Percentiles rank a stretch among this genome's conserved stretches.
Conservation (phyloP, 148 eudicot genomes). For the Rhododendron molle region DNA sequence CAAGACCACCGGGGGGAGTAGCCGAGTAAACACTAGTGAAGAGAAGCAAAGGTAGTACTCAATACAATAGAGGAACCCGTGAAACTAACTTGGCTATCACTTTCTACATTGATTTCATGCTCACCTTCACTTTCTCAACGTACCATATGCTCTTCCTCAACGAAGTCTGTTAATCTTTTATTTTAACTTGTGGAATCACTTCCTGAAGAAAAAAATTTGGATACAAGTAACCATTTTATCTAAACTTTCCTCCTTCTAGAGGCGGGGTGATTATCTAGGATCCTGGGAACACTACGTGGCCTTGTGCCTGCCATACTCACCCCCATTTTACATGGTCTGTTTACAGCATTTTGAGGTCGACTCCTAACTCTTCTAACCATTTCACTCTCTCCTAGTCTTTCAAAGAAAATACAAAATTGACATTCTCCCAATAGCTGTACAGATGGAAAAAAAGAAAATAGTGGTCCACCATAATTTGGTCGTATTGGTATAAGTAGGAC, state of each 20-base stretch:
- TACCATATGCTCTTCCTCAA: not conserved
- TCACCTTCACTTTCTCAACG: not conserved
- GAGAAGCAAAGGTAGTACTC: slow-evolving; percentile 7
- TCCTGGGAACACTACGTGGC: not conserved
- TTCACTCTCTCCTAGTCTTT: not conserved
- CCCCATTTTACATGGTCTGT: not conserved
- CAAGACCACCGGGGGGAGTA: slow-evolving; percentile 13
- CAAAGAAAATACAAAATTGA: not conserved
- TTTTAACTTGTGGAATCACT: not conserved
- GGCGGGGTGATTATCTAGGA: not conserved
- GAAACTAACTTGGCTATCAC: not conserved
- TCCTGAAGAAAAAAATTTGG: not conserved
- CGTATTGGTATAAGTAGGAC: not conserved
- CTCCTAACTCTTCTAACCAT: not conserved
- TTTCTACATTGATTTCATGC: not conserved
- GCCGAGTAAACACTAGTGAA: slow-evolving; percentile 7
- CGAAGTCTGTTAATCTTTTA: not conserved
- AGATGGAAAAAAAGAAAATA: not conserved
- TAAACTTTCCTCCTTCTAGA: not conserved
- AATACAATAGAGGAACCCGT: not conserved
- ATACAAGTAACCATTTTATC: not conserved
- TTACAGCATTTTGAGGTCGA: not conserved
- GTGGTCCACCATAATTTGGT: not conserved
- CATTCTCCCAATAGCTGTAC: not conserved
- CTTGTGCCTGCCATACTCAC: not conserved